Base-by-base conservation (phyloP, 306 rosid species). In the Delonix regia region DNA sequence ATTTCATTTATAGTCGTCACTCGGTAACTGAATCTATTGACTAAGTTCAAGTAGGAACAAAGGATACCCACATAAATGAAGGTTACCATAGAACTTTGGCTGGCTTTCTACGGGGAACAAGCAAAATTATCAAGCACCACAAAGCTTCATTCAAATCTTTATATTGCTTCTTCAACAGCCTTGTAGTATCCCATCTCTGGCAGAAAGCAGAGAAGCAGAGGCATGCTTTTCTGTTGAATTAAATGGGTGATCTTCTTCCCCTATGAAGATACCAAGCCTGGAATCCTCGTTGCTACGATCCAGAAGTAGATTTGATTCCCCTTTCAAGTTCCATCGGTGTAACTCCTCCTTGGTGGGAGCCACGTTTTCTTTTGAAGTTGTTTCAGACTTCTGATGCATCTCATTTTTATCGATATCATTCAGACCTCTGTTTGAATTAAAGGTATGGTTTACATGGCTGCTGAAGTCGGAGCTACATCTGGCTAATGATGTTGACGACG, bases 171-270 rank as follows among this genome's bases (percentile, higher is more conserved):
- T 64, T 78, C 84, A 83, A 71, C 86, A 83, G 15, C 87, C 87
- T 74, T 62, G 87, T n/a, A 83, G 74, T 55, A 81, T 83, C 70
- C 81, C 81, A 7, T 69, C 83, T 83, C 80, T 84, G 63, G 77
- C 76, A 80, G 88, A 80, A 78, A 90, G 90, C 81, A 90, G 77
- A 0, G 94, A 91, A 21, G 87, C 71, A 59, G 81, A 57, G 52
- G 84, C 75, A 69, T 71, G 85, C 27, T 74, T 83, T 75, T 80
- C 81, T 22, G 82, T 70, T 34, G 85, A 81, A 73, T 52, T 80
- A 77, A 95, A 93, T n/a, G 97, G 97, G 73, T 93, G 97, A 38
- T 88, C 86, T 18, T 87, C 91, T 75, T 89, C 89, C 61, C 71
- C 89, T 24, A 44, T 59, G 38, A 76, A 82, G 65, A 22, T 48